Evolutionary conservation across 805 yeast genomes (phyloP).

Genomic region (Starmerella bombi): DNA sequence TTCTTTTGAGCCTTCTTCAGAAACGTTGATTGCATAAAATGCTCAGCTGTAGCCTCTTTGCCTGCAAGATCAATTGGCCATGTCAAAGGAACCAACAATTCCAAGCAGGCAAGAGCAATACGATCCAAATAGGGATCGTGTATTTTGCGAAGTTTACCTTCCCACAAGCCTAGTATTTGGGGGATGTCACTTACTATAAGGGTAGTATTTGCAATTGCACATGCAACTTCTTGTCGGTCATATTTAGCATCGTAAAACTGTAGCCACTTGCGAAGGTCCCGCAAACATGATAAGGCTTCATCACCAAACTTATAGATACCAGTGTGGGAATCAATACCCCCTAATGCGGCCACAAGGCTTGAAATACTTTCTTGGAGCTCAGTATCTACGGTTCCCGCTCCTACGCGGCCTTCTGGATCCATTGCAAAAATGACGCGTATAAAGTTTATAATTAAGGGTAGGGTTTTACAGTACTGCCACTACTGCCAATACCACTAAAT

Average conservation of each 20-base stretch:
- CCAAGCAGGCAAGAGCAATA: constrained; percentile 59
- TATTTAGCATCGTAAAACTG: constrained; percentile 65
- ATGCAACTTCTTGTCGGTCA: constrained; percentile 64
- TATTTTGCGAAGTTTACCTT: constrained; percentile 25
- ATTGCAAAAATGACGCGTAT: constrained; percentile 1
- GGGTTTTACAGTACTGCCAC: too few species aligned
- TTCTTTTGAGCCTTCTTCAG: constrained; percentile 51
- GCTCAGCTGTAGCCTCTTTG: constrained; percentile 40
- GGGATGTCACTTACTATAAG: constrained; percentile 60
- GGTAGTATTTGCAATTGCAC: constrained; percentile 72
- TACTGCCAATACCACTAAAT: too few species aligned
- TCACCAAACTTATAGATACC: constrained; percentile 67
- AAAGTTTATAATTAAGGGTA: constrained; percentile 9
- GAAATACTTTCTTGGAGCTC: constrained; percentile 52
- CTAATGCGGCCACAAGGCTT: constrained; percentile 73
- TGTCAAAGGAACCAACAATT: constrained; percentile 67
- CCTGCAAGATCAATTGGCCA: constrained; percentile 66
- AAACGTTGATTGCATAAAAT: constrained; percentile 43
- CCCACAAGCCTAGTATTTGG: constrained; percentile 66
- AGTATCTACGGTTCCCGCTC: constrained; percentile 21
- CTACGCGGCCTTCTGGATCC: background rate
- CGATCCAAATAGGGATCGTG: constrained; percentile 36
- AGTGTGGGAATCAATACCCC: constrained; percentile 64
- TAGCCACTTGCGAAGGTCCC: constrained; percentile 82
- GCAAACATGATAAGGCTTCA: constrained; percentile 73